A percentile compares a stretch with the other conserved stretches of the same genome.
Evolutionary conservation across 306 rosid genomes (phyloP).

Genomic region (Prosopis cineraria): DNA sequence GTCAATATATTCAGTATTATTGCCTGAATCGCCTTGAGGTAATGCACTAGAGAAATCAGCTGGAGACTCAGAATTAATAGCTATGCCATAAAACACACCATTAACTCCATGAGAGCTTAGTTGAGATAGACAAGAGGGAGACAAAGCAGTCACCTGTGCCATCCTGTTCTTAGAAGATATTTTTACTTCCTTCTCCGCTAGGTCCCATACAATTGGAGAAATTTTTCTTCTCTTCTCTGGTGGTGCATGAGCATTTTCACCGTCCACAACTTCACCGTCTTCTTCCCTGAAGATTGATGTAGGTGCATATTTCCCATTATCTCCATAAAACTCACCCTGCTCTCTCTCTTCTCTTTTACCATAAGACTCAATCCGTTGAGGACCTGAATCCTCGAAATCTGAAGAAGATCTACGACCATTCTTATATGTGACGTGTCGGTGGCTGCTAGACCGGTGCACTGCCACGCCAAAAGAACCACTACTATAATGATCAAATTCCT

Average conservation of each 20-base stretch:
- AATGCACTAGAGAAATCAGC: constrained; percentile 28
- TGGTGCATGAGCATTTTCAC: constrained; percentile 30
- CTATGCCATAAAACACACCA: constrained; percentile 1
- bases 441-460: not conserved
- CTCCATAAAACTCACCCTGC: constrained; percentile 32
- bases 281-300: not conserved
- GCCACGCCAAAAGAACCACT: constrained; percentile 32
- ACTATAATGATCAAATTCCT: constrained; percentile 40
- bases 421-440: constrained; percentile 13
- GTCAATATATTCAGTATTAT: constrained; percentile 15
- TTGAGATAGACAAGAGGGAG: constrained; percentile 5
- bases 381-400: not conserved
- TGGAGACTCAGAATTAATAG: constrained; percentile 2
- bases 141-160: constrained; percentile 18
- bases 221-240: constrained; percentile 68
- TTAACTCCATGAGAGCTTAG: not conserved
- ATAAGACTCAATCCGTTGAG: constrained; percentile 23
- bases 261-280: constrained; percentile 28
- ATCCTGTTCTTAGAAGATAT: constrained; percentile 37
- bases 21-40: not conserved
- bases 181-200: constrained; percentile 47
- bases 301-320: not conserved
- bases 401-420: constrained; percentile 28
- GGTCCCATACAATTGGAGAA: constrained; percentile 67
- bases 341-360: constrained; percentile 39